Conservation (phyloP, 345 rosid genomes). For the Arabidopsis arenosa region DNA sequence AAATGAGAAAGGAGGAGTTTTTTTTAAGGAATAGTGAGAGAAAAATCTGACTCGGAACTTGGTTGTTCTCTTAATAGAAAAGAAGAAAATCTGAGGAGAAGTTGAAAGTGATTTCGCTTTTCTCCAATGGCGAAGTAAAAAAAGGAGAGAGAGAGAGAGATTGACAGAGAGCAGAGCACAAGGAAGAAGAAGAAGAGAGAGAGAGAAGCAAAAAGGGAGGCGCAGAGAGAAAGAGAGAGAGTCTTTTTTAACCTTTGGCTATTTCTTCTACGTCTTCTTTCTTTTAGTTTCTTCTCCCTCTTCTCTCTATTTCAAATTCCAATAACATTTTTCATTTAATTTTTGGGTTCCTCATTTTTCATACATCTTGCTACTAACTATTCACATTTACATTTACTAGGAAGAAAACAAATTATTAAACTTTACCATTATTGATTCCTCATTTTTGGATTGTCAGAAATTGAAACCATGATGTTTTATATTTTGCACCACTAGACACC, state of each 20-base stretch:
- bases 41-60: conserved; percentile 18
- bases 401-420: background rate
- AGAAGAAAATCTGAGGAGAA: conserved; percentile 23
- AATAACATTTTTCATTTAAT: conserved; percentile 2
- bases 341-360: conserved; percentile 2
- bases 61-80: conserved; percentile 13
- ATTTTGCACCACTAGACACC: too few species aligned
- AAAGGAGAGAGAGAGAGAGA: conserved; percentile 19
- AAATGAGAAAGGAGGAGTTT: conserved; percentile 27
- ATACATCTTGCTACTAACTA: background rate
- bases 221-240: conserved; percentile 32
- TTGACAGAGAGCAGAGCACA: conserved; percentile 33
- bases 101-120: conserved; percentile 37
- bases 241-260: conserved; percentile 26
- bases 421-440: background rate
- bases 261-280: background rate
- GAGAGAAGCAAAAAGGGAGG: conserved; percentile 39
- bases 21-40: background rate
- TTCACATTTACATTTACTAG: background rate
- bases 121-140: conserved; percentile 37
- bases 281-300: conserved; percentile 36
- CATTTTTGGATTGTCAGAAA: too few species aligned
- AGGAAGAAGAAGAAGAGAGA: conserved; percentile 4
- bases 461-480: too few species aligned
- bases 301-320: conserved; percentile 51